phyloP scores from a whole-genome alignment of 176 grass and related monocot genomes.

The Aegilops speltoides region DNA sequence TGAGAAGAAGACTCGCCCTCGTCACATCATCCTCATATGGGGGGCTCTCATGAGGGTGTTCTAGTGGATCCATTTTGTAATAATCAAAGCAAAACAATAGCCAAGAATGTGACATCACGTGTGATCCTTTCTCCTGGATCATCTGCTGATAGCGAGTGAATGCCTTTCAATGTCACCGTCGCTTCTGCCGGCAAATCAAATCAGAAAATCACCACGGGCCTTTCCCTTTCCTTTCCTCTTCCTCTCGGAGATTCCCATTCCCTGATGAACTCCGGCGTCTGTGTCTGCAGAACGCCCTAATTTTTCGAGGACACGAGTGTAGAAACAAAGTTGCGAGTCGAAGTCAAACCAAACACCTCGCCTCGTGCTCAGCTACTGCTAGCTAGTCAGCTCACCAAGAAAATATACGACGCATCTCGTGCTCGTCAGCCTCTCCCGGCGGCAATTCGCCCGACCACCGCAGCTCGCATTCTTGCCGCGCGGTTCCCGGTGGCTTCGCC shows the following conservation, averaged over 20 bases:
- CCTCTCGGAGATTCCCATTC: neutral
- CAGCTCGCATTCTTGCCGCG: neutral
- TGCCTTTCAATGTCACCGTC: neutral
- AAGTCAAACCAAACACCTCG: constrained; percentile 6
- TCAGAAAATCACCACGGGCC: neutral
- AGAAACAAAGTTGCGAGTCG: neutral
- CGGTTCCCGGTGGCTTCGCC: neutral
- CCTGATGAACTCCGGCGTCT: neutral
- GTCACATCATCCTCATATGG: no score
- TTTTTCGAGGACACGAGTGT: neutral
- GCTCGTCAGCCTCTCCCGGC: neutral
- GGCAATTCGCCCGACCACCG: neutral
- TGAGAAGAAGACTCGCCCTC: no score
- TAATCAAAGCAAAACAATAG: no score
- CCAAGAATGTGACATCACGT: neutral
- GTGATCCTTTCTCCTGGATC: neutral
- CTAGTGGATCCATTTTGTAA: no score
- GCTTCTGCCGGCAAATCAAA: neutral
- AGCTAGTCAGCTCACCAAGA: neutral
- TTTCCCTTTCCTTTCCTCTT: neutral
- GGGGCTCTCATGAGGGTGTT: no score
- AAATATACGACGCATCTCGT: neutral
- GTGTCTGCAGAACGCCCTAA: neutral
- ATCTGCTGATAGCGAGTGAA: neutral
- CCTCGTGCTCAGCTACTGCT: neutral